These are phyloP conservation scores for Phialophora expanda DNA, from an alignment of 2,329 filamentous ascomycete genomes.

Conservation along the genomic window DNA sequence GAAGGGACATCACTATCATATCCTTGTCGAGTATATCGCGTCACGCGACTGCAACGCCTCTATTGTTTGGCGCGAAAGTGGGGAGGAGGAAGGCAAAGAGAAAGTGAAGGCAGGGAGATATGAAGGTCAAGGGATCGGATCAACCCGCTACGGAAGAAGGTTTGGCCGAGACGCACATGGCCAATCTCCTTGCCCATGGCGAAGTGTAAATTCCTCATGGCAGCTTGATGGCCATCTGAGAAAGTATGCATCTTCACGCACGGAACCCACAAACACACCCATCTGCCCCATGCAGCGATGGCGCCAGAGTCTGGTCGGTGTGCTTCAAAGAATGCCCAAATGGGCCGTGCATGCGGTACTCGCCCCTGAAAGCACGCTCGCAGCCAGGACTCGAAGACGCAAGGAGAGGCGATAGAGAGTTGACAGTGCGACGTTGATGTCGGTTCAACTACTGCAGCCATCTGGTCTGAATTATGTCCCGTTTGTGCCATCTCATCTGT, in stretches of 20 bases:
- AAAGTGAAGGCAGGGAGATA: neutral
- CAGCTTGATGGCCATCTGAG: neutral
- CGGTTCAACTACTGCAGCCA: neutral
- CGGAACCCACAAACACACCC: neutral
- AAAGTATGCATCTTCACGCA: neutral
- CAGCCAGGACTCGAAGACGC: neutral
- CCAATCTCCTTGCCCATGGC: no score
- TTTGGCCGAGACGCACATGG: neutral
- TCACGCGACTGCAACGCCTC: neutral
- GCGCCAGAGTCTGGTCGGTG: neutral
- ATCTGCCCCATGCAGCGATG: neutral
- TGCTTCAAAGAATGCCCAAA: neutral
- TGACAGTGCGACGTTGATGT: neutral
- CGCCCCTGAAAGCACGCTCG: neutral
- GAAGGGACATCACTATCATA: neutral
- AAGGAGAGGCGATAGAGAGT: neutral
- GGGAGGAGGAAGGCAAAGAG: neutral
- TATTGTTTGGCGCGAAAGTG: neutral
- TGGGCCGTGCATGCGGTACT: neutral
- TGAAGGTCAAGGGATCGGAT: neutral
- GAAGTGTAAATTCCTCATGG: no score
- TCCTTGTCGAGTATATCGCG: neutral
- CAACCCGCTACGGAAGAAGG: neutral
- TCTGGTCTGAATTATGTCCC: neutral
- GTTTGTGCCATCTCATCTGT: neutral